Conservation (phyloP, 768 basidiomycete genomes). For the Chalciporus piperatus region DNA sequence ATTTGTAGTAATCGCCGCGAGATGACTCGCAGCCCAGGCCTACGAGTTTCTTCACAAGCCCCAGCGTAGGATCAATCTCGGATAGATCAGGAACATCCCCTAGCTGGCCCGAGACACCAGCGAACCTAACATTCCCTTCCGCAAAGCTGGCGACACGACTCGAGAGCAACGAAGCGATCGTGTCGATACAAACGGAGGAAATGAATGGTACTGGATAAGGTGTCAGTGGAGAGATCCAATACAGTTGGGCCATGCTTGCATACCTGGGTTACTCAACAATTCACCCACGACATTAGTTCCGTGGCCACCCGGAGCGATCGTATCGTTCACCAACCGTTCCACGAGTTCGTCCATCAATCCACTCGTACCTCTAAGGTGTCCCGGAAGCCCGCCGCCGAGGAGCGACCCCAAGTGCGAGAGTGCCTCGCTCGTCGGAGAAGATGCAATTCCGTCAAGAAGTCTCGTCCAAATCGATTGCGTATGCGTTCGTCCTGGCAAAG, state of each 20-base stretch:
- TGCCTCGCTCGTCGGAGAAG: conserved; percentile 23
- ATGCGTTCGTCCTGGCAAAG: conserved; percentile 5
- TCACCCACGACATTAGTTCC: conserved; percentile 2
- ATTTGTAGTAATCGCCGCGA: conserved; percentile 14
- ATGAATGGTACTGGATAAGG: conserved; percentile 18
- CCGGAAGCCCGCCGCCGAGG: conserved; percentile 38
- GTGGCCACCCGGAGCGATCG: not conserved
- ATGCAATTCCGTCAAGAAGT: conserved; percentile 44
- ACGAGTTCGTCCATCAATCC: conserved; percentile 47
- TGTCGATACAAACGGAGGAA: conserved; percentile 15
- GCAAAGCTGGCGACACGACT: conserved; percentile 12
- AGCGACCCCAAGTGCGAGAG: conserved; percentile 45
- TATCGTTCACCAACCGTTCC: conserved; percentile 14
- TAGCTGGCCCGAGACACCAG: conserved; percentile 5
- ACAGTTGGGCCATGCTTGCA: not conserved
- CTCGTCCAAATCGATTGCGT: conserved; percentile 21
- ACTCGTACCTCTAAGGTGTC: conserved; percentile 41
- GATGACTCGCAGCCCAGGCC: conserved; percentile 18
- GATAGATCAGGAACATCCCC: not conserved
- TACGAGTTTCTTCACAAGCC: conserved; percentile 13
- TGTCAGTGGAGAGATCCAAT: not conserved
- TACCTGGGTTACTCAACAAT: conserved; percentile 22
- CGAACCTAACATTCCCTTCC: conserved; percentile 11
- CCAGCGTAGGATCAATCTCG: conserved; percentile 4
- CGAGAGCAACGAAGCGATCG: conserved; percentile 17